Evolutionary conservation across 257 asterid species (phyloP), one percentile per base, ranked within the genome.

Genomic region (Perilla frutescens): DNA sequence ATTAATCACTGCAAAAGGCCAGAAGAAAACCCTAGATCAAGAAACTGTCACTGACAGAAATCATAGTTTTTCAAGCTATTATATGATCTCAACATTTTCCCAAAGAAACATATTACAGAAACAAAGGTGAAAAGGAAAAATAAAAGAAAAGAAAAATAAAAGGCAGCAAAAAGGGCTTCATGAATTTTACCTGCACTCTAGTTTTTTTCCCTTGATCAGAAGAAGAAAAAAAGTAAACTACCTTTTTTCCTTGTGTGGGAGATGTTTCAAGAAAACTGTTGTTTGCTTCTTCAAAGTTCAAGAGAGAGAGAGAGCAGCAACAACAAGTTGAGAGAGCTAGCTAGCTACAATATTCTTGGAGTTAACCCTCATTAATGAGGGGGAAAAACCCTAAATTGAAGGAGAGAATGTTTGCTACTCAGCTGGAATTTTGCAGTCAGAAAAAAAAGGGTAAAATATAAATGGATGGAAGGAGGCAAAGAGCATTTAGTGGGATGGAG

Each of bases 401-500:
- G 77, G 83, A 62, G 82, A 68, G 76, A 71, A 77, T 56, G 64
- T 74, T 58, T 34, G 41, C 15, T 56, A 11, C 61, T 66, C 29
- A 66, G 54, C 71, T 74, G 64, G 45, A 40, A 58, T 57, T 53
- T 68, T 15, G 53, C 44, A 56, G 53, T 31, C 15, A 10, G 14
- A 47, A 59, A 47, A 15, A 40, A 31, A 59, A 40, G 9, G 64
- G 43, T 39, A 77, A 63, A 62, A 49, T 72, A 49, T 29, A 47
- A 54, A 64, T 59, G 80, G 57, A 68, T 54, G 74, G 66, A 65
- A 73, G 53, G 48, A 70, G 82, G 83, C 87, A 82, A 80, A 80
- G 87, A 82, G 88, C 77, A 75, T 79, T 90, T 84, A 83, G 90
- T 87, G 80, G 71, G 83, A 86, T 81, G 91, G 82, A 85, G 88